phyloP scores from a whole-genome alignment of 2,329 filamentous ascomycete species.

The Cladophialophora yegresii region DNA sequence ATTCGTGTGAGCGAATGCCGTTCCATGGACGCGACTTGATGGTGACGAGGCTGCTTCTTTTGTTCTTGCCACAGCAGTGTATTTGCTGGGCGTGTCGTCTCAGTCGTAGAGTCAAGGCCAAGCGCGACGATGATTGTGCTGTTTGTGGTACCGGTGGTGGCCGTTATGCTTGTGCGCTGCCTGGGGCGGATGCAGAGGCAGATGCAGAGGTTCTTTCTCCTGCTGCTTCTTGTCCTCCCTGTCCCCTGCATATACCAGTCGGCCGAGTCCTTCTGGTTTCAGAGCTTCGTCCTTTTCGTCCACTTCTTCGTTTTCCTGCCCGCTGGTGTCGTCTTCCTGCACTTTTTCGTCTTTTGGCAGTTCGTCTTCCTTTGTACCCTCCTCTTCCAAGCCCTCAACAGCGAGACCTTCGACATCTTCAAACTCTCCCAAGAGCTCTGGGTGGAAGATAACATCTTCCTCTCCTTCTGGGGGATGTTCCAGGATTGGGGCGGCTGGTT shows the following conservation, averaged over 20 bases:
- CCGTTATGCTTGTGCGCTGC: background rate
- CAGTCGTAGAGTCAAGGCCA: constrained; percentile 8
- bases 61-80: background rate
- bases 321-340: constrained; percentile 1
- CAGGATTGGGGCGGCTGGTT: background rate
- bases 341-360: constrained; percentile 5
- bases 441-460: background rate
- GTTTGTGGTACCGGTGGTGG: constrained; percentile 14
- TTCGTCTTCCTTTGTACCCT: constrained; percentile 7
- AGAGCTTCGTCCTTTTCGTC: constrained; percentile 7
- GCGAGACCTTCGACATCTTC: constrained; percentile 13
- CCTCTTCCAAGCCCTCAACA: constrained; percentile 2
- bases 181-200: background rate
- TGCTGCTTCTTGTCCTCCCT: background rate
- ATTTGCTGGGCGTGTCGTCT: background rate
- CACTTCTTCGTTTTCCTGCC: background rate
- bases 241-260: background rate
- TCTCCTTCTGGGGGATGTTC: constrained; percentile 9
- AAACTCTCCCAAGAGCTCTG: constrained; percentile 11
- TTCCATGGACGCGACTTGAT: background rate
- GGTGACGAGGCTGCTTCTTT: background rate
- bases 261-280: background rate
- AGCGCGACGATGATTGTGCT: constrained; percentile 10
- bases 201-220: background rate
- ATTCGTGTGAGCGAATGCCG: background rate